These are phyloP conservation scores for Rhodotorula sp. DNA, from an alignment of 1,284 basidiomycete genomes.

Conservation along the genomic window DNA sequence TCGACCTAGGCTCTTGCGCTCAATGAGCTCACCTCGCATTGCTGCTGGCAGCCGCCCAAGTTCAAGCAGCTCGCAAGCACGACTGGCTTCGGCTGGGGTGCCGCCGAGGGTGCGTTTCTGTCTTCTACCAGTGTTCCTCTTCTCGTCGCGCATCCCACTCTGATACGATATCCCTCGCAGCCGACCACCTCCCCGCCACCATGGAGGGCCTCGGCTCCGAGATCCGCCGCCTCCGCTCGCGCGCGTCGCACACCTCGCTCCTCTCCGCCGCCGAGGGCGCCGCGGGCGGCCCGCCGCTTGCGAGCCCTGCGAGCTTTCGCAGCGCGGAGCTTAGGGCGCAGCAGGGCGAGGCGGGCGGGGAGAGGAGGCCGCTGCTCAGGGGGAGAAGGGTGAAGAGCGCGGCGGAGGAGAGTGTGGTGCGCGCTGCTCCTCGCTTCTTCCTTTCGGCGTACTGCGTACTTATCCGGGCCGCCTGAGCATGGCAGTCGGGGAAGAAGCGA, in stretches of 20 bases:
- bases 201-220: neutral
- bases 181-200: neutral
- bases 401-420: constrained; percentile 7
- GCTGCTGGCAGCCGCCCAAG: constrained; percentile 6
- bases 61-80: constrained; percentile 10
- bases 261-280: neutral
- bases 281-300: neutral
- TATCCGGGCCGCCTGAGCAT: too few species aligned
- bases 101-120: constrained; percentile 26
- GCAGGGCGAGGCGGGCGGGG: constrained; percentile 1
- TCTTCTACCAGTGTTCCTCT: neutral
- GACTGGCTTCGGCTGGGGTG: constrained; percentile 27
- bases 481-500: too few species aligned
- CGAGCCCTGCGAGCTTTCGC: neutral
- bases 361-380: constrained; percentile 33
- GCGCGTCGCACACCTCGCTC: neutral
- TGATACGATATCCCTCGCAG: neutral
- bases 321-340: neutral
- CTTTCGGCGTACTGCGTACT: too few species aligned
- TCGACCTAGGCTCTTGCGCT: too few species aligned
- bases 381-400: neutral
- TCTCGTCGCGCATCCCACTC: neutral
- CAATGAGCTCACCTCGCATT: too few species aligned
- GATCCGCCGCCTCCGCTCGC: neutral
- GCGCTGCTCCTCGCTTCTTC: neutral